Evolutionary conservation across 768 basidiomycete genomes (phyloP).

Genomic region (Leccinum incarnatum): DNA sequence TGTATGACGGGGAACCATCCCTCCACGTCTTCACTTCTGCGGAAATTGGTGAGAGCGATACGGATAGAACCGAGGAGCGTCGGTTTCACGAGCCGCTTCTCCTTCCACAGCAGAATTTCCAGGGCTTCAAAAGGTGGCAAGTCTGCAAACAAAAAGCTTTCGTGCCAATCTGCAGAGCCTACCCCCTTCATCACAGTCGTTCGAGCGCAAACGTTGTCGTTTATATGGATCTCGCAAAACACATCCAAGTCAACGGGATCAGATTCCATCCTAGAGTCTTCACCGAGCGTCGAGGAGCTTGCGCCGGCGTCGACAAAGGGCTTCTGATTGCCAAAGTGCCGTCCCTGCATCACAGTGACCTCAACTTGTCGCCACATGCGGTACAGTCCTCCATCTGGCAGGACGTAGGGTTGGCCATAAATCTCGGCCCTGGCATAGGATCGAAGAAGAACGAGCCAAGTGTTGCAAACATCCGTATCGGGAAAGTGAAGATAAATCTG

Average conservation of each 20-base stretch:
- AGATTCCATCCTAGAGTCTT: constrained; percentile 37
- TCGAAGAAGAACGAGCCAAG: constrained; percentile 78
- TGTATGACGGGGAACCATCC: constrained; percentile 83
- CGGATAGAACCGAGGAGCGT: constrained; percentile 55
- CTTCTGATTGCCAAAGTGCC: constrained; percentile 61
- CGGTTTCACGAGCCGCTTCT: constrained; percentile 61
- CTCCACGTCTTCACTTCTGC: constrained; percentile 70
- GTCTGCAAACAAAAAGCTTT: constrained; percentile 69
- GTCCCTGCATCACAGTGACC: constrained; percentile 68
- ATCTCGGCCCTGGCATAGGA: constrained; percentile 81
- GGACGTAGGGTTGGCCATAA: constrained; percentile 58
- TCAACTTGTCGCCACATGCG: constrained; percentile 87
- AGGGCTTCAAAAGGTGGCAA: constrained; percentile 76
- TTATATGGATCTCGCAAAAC: constrained; percentile 76
- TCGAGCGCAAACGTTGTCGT: constrained; percentile 63
- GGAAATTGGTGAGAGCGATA: constrained; percentile 68
- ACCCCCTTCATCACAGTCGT: constrained; percentile 70
- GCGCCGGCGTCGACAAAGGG: constrained; percentile 26
- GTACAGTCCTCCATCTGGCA: constrained; percentile 69
- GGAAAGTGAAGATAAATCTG: constrained; percentile 75
- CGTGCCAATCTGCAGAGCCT: constrained; percentile 78
- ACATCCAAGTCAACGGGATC: constrained; percentile 66
- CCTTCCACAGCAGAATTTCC: constrained; percentile 65
- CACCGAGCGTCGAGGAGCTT: constrained; percentile 28
- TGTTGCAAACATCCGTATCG: constrained; percentile 58